Percentiles rank a stretch among this genome's conserved stretches.
These are phyloP conservation scores for Echites panduratus DNA, from an alignment of 257 asterid species.

Conservation along the genomic window DNA sequence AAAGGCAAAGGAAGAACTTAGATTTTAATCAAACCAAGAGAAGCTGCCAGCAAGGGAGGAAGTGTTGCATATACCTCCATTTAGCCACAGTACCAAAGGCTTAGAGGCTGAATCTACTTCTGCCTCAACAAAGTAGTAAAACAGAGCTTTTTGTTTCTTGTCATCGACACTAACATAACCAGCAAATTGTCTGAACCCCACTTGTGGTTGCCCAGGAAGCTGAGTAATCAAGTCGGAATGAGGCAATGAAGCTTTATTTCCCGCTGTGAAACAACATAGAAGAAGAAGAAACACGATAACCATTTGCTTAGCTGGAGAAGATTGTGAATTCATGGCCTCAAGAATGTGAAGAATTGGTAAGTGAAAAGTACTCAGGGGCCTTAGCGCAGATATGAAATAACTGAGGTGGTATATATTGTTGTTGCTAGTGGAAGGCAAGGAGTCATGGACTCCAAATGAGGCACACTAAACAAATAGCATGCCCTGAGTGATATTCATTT, in stretches of 20 bases:
- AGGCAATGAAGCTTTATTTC: slow-evolving; percentile 29
- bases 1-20: slow-evolving; percentile 10
- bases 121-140: slow-evolving; percentile 68
- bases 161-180: slow-evolving; percentile 62
- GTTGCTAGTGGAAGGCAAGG: slow-evolving; percentile 38
- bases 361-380: not conserved
- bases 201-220: slow-evolving; percentile 65
- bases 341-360: not conserved
- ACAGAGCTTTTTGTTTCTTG: slow-evolving; percentile 41
- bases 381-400: slow-evolving; percentile 8
- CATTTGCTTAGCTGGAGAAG: slow-evolving; percentile 23
- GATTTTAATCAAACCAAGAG: not conserved
- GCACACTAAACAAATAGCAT: slow-evolving; percentile 39
- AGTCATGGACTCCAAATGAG: slow-evolving; percentile 35
- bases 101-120: slow-evolving; percentile 42
- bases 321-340: slow-evolving; percentile 14
- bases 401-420: slow-evolving; percentile 22
- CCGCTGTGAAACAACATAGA: slow-evolving; percentile 19
- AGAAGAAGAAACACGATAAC: slow-evolving; percentile 30
- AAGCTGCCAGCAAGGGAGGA: not conserved
- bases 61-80: slow-evolving; percentile 46
- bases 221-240: slow-evolving; percentile 46
- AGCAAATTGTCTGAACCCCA: slow-evolving; percentile 53
- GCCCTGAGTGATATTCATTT: slow-evolving; percentile 18
- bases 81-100: slow-evolving; percentile 65